Base-by-base conservation (phyloP, 2,329 filamentous ascomycete genomes). In the Aureobasidium vineae region DNA sequence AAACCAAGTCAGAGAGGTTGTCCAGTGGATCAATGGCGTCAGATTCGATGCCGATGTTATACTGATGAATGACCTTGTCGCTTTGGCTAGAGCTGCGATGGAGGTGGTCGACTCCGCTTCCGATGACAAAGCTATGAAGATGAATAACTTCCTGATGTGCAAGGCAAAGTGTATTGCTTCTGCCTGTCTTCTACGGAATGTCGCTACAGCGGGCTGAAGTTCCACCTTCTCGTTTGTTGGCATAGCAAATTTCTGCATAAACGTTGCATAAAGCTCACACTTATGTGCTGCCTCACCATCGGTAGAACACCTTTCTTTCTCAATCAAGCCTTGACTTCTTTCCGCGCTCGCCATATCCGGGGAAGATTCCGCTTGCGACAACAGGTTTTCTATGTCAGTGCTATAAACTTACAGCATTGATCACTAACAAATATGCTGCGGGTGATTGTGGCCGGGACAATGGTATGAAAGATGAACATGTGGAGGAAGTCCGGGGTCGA, bases 151-250 rank as follows among this genome's bases (percentile, higher is more conserved):
- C 6, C 15, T 49, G 43, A 33, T 40, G 26, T 26, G 2, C 3
- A 61, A 61, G 13, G 57, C 57, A 11, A 47, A n/a, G 15, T 61
- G 57, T n/a, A 61, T 61, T 26, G 57, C 57, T 26, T 19, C 15
- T 26, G 43, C 57, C 26, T 61, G 57, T 36, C 3, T 47, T 23
- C 4, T 60, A 10, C 15, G 3, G 13, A n/a, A 5, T 50, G 11
- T 13, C 26, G 13, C 5, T 16, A 31, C 47, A 11, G 8, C 23
- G 5, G 45, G 40, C 3, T 41, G 15, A 41, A 41, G 28, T 31
- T 31, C 5, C 28, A 1, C 28, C 28, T 31, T 31, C 28, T 31
- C 28, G 5, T 6, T 6, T 31, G 28, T 31, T 6, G 28, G 28
- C 28, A 31, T 31, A 31, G n/a, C 28, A 31, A 6, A 6, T 3